phyloP scores from a whole-genome alignment of 192 early-diverging fungal species.

The Rhizophagus clarus region DNA sequence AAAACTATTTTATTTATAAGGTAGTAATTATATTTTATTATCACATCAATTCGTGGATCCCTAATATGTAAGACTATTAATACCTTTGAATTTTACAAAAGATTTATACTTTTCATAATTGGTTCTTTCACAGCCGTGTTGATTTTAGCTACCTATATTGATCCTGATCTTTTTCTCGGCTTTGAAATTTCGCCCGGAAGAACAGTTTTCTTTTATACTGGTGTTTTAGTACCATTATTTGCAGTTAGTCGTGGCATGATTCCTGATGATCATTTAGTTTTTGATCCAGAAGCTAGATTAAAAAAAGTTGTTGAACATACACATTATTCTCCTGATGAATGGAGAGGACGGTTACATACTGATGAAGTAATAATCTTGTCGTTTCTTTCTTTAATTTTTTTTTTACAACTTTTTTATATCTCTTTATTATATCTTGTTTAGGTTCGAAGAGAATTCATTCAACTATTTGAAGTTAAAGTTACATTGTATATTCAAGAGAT shows the following conservation, averaged over 20 bases:
- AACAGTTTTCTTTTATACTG: constrained; percentile 93
- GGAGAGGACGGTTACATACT: constrained; percentile 83
- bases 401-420: neutral
- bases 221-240: constrained; percentile 83
- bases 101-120: constrained; percentile 86
- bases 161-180: constrained; percentile 83
- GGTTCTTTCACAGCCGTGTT: constrained; percentile 90
- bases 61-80: neutral
- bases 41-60: too few species aligned
- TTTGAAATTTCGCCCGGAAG: constrained; percentile 90
- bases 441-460: constrained; percentile 78
- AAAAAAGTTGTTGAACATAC: constrained; percentile 80
- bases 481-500: constrained; percentile 82
- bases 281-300: constrained; percentile 82
- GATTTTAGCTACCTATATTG: constrained; percentile 76
- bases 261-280: constrained; percentile 75
- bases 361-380: constrained; percentile 57
- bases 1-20: constrained; percentile 75
- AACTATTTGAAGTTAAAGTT: constrained; percentile 81
- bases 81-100: constrained; percentile 26
- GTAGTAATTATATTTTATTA: constrained; percentile 43
- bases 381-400: neutral
- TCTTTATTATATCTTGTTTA: constrained; percentile 16
- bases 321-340: constrained; percentile 87
- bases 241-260: constrained; percentile 81